Evolutionary conservation across 441 rosid genomes (phyloP), one percentile per base, ranked within the genome.

Genomic region (Aleurites moluccanus): DNA sequence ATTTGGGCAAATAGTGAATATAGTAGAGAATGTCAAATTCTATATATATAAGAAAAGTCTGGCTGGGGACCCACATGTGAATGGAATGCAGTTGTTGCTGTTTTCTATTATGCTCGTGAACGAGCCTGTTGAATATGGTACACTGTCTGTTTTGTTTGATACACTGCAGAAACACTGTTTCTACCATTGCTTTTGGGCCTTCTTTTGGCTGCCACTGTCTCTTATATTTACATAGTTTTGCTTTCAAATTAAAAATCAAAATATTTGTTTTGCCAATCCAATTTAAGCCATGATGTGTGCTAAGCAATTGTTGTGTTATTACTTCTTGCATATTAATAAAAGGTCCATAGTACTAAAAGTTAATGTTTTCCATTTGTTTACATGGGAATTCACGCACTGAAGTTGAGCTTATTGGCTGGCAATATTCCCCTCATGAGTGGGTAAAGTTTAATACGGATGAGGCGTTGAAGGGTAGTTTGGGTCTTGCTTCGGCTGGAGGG

Each of bases 21-120:
- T 14, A 59, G 4, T 7, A 7, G 15, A 45, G 52, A 49, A 20
- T 18, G 52, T 65, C 52, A 42, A 42, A 6, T 65, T 21, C 52
- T 11, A 35, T 40, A 21, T 7, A 2, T 35, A 49, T 13, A 55
- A 28, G n/a, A 15, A 9, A 60, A 10, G 20, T 30, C 52, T n/a
- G 30, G 28, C 6, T 21, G 21, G 56, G 18, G 77, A 42, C 40
- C 52, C 18, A 18, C 77, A 66, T 6, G 44, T 25, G 72, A 63
- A 35, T 21, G 11, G 30, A 38, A 6, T 38, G 40, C 40, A 38
- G 40, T 38, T 38, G 40, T 38, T 35, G 38, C 3, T 10, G 3
- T 47, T 15, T 47, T 74, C 65, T 56, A 10, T 75, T 67, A 40
- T 30, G 27, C 77, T 60, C 77, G 77, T 75, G 77, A 75, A 42